Base-by-base conservation (phyloP, 495 filamentous ascomycete genomes). In the Tuber calosporum region DNA sequence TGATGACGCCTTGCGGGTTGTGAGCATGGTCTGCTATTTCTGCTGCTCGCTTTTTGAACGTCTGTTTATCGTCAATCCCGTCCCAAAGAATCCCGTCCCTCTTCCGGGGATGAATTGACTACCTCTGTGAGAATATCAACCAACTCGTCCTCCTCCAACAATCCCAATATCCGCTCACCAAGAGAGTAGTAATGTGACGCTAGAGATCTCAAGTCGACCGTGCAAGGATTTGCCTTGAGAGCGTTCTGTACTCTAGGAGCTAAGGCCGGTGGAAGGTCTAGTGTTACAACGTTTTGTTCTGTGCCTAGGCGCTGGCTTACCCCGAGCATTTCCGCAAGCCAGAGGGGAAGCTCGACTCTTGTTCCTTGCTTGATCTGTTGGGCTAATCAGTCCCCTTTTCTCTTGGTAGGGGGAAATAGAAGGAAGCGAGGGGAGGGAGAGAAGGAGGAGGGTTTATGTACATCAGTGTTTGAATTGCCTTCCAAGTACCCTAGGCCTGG, bases 261-360 rank as follows among this genome's bases (percentile, higher is more conserved):
- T 22, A 99, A 86, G 0, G 91, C 90, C 0, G 87, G 82, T 1
- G 95, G 95, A 41, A 97, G 86, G 77, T 96, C 92, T 67, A 99
- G 90, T 0, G 91, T 89, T 7, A 94, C 88, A 67, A 96, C 86
- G 36, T 79, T 74, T 75, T 77, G 85, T 53, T 86, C 85, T 67
- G 84, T 86, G 34, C 86, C 87, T 72, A 89, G 83, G 41, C 88
- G 86, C 62, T 86, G 87, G 72, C 90, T 90, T 67, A 97, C 90
- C 66, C 93, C 94, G 39, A 99, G 90, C 87, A 97, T 94, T 83
- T 97, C 93, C 73, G 91, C 93, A n/a, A 99, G 89, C 96, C 96
- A 99, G 82, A 98, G 86, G 45, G 95, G 96, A 1, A 99, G 89
- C 72, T 91, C 88, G 72, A 97, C 85, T 41, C 88, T 88, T 3